A percentile compares a stretch with the other conserved stretches of the same genome.
Evolutionary conservation across 2,329 filamentous ascomycete genomes (phyloP).

Genomic region (Lachnellula willkommii): DNA sequence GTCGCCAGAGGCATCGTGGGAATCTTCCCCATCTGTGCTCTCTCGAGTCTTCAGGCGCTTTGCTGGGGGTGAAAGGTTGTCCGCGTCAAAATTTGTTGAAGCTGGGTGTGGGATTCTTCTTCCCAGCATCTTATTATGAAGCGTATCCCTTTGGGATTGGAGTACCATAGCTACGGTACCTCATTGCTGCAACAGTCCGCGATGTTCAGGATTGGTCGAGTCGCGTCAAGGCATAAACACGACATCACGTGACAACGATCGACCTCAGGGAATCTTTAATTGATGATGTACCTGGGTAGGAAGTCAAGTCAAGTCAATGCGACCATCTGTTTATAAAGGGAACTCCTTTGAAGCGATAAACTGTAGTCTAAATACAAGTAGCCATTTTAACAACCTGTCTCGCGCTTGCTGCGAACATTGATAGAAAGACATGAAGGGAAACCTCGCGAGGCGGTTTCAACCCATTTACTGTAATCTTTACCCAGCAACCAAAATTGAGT

Average conservation of each 20-base stretch:
- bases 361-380: no score
- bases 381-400: no score
- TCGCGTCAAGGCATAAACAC: not conserved
- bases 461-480: not conserved
- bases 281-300: not conserved
- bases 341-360: no score
- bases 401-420: no score
- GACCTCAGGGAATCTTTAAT: not conserved
- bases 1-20: conserved; percentile 24
- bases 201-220: not conserved
- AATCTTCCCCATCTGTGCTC: conserved; percentile 24
- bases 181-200: no score
- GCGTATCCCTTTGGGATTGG: conserved; percentile 6
- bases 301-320: not conserved
- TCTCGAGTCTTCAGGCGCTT: conserved; percentile 28
- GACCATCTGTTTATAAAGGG: no score
- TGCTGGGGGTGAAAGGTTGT: conserved; percentile 17
- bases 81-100: conserved; percentile 25
- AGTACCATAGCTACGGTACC: conserved; percentile 17
- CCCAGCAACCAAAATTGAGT: not conserved
- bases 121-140: conserved; percentile 23
- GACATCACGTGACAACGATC: not conserved
- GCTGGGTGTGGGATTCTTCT: conserved; percentile 22
- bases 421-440: no score
- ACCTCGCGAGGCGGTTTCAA: not conserved